Conservation (phyloP, 169 alveolate species). For the Plasmodium relictum region DNA sequence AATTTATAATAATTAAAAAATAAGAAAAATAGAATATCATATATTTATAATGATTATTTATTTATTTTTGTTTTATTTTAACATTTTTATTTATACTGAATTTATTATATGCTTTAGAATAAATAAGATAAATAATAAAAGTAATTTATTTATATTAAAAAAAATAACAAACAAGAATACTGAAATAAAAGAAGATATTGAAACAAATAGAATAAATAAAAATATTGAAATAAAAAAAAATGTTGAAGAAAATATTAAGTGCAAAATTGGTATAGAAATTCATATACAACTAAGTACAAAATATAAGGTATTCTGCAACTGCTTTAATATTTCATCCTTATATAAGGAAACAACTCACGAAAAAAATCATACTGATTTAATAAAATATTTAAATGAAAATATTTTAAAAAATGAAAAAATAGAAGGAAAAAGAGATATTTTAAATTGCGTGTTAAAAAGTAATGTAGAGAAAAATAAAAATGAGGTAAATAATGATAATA, state of each 20-base stretch:
- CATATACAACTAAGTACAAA: slow-evolving; percentile 85
- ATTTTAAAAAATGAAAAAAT: slow-evolving; percentile 20
- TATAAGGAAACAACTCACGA: slow-evolving; percentile 62
- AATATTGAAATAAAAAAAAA: slow-evolving; percentile 11
- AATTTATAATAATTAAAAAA: no score
- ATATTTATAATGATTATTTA: slow-evolving; percentile 12
- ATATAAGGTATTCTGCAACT: slow-evolving; percentile 81
- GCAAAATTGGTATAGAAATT: slow-evolving; percentile 83
- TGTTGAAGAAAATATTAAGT: slow-evolving; percentile 38
- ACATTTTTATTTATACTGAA: slow-evolving; percentile 6
- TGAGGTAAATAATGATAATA: neutral
- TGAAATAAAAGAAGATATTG: neutral
- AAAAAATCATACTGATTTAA: slow-evolving; percentile 50
- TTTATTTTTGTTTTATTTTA: slow-evolving; percentile 9
- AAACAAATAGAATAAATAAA: slow-evolving; percentile 3
- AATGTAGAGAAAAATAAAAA: neutral
- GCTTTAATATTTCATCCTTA: slow-evolving; percentile 72
- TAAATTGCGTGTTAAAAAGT: neutral
- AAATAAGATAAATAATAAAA: neutral
- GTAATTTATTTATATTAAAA: neutral
- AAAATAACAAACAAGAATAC: slow-evolving; percentile 1
- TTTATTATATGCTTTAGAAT: slow-evolving; percentile 14
- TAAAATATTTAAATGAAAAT: slow-evolving; percentile 50
- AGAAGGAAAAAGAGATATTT: neutral
- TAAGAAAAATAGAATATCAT: no score